phyloP scores from a whole-genome alignment of 108 stramenopile genomes.

The Cyclostephanos tholiformis region DNA sequence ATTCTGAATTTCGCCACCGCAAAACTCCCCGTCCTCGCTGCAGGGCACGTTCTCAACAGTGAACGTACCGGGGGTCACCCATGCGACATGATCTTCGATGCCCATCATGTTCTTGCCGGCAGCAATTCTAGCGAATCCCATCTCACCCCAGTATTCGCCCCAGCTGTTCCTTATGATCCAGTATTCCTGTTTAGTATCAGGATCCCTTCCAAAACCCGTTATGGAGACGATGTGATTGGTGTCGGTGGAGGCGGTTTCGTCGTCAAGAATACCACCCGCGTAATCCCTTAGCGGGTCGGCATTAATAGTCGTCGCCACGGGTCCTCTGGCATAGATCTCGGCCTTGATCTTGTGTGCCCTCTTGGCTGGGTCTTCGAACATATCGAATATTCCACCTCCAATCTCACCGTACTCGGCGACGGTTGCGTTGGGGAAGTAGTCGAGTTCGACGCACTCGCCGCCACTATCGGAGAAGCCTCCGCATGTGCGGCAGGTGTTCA shows the following conservation, averaged over 20 bases:
- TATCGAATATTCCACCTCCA: constrained; percentile 13
- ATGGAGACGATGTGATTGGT: constrained; percentile 92
- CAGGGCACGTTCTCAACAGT: constrained; percentile 61
- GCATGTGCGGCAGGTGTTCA: constrained; percentile 85
- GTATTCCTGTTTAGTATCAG: constrained; percentile 60
- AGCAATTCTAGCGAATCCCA: constrained; percentile 71
- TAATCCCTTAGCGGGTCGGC: constrained; percentile 73
- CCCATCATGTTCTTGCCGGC: constrained; percentile 83
- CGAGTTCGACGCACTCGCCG: constrained; percentile 65
- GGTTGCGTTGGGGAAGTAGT: constrained; percentile 85
- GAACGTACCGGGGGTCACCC: constrained; percentile 80
- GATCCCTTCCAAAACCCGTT: constrained; percentile 90
- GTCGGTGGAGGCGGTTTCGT: constrained; percentile 53
- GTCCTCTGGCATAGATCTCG: constrained; percentile 87
- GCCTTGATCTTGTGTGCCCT: constrained; percentile 57
- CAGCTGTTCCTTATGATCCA: constrained; percentile 93
- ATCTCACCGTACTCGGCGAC: constrained; percentile 90
- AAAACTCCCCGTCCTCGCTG: constrained; percentile 59
- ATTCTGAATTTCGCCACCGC: constrained; percentile 34
- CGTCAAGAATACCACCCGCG: constrained; percentile 77
- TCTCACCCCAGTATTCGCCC: constrained; percentile 60
- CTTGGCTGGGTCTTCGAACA: constrained; percentile 6
- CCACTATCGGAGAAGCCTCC: constrained; percentile 76
- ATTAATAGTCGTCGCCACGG: constrained; percentile 87
- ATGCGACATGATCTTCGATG: constrained; percentile 76